Base-by-base conservation (phyloP, 2,329 filamentous ascomycete genomes). In the Aspergillus neoniger region DNA sequence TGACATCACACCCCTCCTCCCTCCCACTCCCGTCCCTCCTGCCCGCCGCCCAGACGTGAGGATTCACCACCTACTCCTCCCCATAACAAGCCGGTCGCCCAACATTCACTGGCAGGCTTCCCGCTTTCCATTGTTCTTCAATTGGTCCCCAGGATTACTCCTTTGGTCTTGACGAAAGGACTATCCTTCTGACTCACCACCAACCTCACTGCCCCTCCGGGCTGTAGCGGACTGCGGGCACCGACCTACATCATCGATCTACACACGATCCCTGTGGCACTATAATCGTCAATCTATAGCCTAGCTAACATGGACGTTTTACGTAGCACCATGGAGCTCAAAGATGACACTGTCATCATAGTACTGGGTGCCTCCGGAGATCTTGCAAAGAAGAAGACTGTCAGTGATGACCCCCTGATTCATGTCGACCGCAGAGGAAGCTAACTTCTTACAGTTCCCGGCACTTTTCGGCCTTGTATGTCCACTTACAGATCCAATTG, bases 331-430 rank as follows among this genome's bases (percentile, higher is more conserved):
- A 85, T 96, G 80, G 95, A 99, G 87, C 89, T 99, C 75, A 99
- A 97, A 85, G 92, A 98, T 76, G 96, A 99, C 85, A 99, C 95
- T 67, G 87, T 93, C 76, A 96, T 99, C 73, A 86, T 99, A 73
- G 95, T 99, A 72, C 88, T 99, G 69, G 95, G 95, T 74, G 95
- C 95, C 67, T 99, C 95, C 56, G 95, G 95, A 73, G 95, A 99
- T 84, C 83, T 99, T 69, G 95, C 95, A 55, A 99, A 99, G 86
- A 99, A 99, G 89, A 99, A 99, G 89, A 99, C 95, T 49, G 92
- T 96, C 81, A 77, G 87, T 77, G 64, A 54, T 60, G 36, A 36
- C 51, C 47, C 57, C 49, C 23, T 30, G 25, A 17, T 30, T n/a
- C 12, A 36, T 36, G 32, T 36, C 43, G 25, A 49, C 23, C 36